These are phyloP conservation scores for Volvox africanus DNA, from an alignment of 139 green algal genomes.

Conservation along the genomic window DNA sequence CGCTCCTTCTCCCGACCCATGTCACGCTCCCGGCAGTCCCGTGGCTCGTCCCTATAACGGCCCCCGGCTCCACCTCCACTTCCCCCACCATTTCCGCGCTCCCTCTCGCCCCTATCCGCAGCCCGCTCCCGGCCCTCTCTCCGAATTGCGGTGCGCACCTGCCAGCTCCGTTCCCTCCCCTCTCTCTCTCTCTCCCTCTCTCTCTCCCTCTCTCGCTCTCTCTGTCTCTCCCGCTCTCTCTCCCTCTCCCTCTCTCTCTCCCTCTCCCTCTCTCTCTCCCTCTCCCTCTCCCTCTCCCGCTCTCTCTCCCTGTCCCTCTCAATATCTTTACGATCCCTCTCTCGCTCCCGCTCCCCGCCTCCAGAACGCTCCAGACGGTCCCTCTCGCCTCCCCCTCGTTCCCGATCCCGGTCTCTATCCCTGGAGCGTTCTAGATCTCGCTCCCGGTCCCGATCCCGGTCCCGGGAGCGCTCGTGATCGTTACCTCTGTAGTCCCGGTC, in stretches of 20 bases:
- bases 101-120: background rate
- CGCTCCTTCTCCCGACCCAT: background rate
- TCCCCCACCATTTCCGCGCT: slow-evolving; percentile 5
- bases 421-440: slow-evolving; percentile 6
- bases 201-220: background rate
- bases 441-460: background rate
- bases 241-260: background rate
- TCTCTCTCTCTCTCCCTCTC: slow-evolving; percentile 40
- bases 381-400: background rate
- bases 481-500: background rate
- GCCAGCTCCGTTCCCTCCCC: slow-evolving; percentile 46
- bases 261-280: slow-evolving; percentile 26
- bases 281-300: slow-evolving; percentile 20
- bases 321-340: background rate
- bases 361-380: background rate
- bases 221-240: background rate
- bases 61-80: slow-evolving; percentile 3
- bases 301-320: no score
- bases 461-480: background rate
- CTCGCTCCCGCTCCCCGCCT: background rate
- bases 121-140: slow-evolving; percentile 25
- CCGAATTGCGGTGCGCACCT: slow-evolving; percentile 7
- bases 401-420: background rate
- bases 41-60: slow-evolving; percentile 4
- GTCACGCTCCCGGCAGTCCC: slow-evolving; percentile 1